Evolutionary conservation across 2,329 filamentous ascomycete genomes (phyloP), one percentile per base, ranked within the genome.

Genomic region (Aspergillus viridinutans): DNA sequence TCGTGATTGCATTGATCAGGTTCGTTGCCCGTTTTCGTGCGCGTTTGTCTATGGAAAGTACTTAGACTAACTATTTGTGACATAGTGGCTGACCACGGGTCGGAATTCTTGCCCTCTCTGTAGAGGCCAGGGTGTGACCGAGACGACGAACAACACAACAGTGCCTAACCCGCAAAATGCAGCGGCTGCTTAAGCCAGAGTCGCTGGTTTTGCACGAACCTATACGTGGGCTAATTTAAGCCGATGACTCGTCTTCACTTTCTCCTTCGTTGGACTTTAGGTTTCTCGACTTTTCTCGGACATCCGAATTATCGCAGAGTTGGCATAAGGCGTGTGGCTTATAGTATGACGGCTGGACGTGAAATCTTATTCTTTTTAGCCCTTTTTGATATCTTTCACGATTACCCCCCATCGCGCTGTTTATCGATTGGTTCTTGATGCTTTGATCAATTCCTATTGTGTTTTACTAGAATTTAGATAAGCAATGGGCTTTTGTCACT

Each of bases 1-100:
- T 72, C 81, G 80, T 61, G 82, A 87, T 63, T 89, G 86, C 70
- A 88, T 89, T 69, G 86, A 89, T 69, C 83, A 87, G 79, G 85
- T 87, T 76, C 66, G 80, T 66, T 67, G 42, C 14, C 7, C 7
- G n/a, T 25, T 28, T 42, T 12, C 9, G n/a, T 17, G 53, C 66
- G 48, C 54, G 21, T 52, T 20, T 52, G 9, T 53, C 12, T 47
- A 14, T 54, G 10, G 40, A 8, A 32, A 54, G 9, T 20, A 57
- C 60, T 49, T 23, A 21, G 53, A 55, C 72, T 80, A 61, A 79
- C 61, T 49, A 48, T 10, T 49, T 35, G 49, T 40, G 38, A n/a
- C 14, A 25, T 50, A 88, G 84, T 89, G 86, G 86, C 76, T 89
- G 49, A 88, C 85, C 20, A 88, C 85, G 6, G 72, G 72, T 48